Evolutionary conservation across 108 stramenopile species (phyloP), one percentile per base, ranked within the genome.

Genomic region (Bacterosira constricta): DNA sequence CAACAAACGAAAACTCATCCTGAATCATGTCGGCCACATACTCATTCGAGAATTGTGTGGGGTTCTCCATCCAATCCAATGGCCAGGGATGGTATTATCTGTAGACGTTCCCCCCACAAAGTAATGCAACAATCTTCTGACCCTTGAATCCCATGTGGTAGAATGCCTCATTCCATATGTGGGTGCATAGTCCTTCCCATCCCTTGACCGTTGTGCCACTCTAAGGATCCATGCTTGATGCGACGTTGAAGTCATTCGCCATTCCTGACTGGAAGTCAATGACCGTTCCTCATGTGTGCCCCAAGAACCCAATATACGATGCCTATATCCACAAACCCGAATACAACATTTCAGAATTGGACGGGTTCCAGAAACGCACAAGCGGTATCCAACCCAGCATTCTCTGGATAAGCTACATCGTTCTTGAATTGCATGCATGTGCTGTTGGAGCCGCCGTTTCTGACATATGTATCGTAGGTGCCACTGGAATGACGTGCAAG

Each of bases 111-210:
- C 71, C 84, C 29, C 84, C 84, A 67, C 71, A 72, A 4, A 75
- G 47, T 13, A 93, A 63, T 20, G 80, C 82, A n/a, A 93, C 92
- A 39, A 89, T 91, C 66, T 93, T 90, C 53, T 80, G 77, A 75
- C 89, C 89, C 47, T 69, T 80, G 58, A 93, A 90, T 32, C 92
- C 92, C 88, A 93, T 89, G 18, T 90, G 83, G 61, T 88, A 81
- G 66, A 93, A 93, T 12, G 89, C 81, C 32, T 89, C 87, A 31
- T 83, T 67, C 17, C 82, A 21, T 17, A 83, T 38, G 42, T 83
- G 83, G 25, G 73, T 63, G 27, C 71, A 76, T 45, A 69, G 60
- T 52, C 77, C 69, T 42, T 82, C 81, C 77, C 77, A 82, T 49
- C 81, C 75, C 38, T 77, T 72, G n/a, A 72, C 81, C 17, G n/a